Evolutionary conservation across 2,329 filamentous ascomycete species (phyloP).

Genomic region (Arthrocladium fulminans): DNA sequence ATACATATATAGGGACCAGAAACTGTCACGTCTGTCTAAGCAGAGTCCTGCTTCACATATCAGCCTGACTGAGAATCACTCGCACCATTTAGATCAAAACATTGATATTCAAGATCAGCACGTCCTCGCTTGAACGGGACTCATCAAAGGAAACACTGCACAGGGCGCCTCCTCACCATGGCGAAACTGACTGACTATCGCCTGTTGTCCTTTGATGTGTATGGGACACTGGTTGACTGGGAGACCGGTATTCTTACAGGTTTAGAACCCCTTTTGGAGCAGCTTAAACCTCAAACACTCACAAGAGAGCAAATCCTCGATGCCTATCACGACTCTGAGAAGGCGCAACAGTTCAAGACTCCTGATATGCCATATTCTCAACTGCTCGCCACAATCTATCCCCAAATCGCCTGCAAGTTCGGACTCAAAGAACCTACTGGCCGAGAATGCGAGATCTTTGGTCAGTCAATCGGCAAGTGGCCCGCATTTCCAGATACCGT

Average conservation of each 20-base stretch:
- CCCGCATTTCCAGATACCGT: constrained; percentile 52
- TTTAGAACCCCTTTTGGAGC: constrained; percentile 35
- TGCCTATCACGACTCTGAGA: constrained; percentile 35
- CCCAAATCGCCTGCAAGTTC: constrained; percentile 26
- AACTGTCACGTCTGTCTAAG: too few species aligned
- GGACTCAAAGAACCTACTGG: constrained; percentile 11
- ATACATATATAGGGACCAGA: too few species aligned
- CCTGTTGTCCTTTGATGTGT: not conserved
- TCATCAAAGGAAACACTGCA: too few species aligned
- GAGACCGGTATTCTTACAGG: constrained; percentile 54
- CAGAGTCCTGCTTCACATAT: too few species aligned
- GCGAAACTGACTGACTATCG: not conserved
- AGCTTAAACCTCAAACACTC: not conserved
- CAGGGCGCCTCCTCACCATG: not conserved
- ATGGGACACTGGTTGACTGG: constrained; percentile 24
- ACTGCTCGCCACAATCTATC: constrained; percentile 44
- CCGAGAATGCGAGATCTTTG: constrained; percentile 37
- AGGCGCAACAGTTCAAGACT: constrained; percentile 41
- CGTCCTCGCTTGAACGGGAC: too few species aligned
- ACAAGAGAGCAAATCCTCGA: constrained; percentile 11
- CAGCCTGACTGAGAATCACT: too few species aligned
- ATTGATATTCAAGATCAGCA: too few species aligned
- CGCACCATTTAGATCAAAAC: too few species aligned
- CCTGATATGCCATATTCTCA: constrained; percentile 53
- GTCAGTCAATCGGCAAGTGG: constrained; percentile 42